Base-by-base conservation (phyloP, 768 basidiomycete genomes). In the Termitomyces heimii region DNA sequence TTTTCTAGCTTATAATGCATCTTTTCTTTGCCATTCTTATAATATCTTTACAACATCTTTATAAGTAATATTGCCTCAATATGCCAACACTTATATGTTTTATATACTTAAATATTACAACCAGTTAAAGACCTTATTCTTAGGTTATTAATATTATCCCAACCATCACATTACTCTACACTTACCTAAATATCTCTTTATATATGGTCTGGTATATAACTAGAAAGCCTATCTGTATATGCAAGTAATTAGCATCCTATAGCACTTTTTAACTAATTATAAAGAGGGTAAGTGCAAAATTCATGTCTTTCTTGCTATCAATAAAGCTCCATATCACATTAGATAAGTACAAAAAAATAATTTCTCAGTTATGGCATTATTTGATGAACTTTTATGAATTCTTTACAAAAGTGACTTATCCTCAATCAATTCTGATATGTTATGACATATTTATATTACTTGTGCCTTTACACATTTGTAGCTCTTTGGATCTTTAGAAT, bases 141-240 rank as follows among this genome's bases (percentile, higher is more conserved):
- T 66, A 0, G 59, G 63, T 16, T 57, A 60, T 8, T 37, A 53
- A 1, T 51, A 77, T 16, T 58, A 56, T 1, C 69, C 72, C 0
- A 74, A 75, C 46, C 74, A 78, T 10, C 79, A 79, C 56, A 54
- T 74, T 1, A 55, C 73, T 0, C 58, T 80, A 16, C 77, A 80
- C 60, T 56, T 77, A 14, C 56, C 60, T 0, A 55, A 67, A 5
- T 66, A 66, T 18, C 56, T 80, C 2, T 52, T 55, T 1, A 55
- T 62, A 2, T 74, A 71, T 58, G 75, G 75, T 1, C 62, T 57
- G 14, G 47, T 58, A 13, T 57, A 63, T 32, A 55, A 61, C 3
- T 63, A 60, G 57, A 63, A 65, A 62, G 54, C 56, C 0, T 66
- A 63, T 48, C 47, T 55, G 4, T 62, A 59, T 14, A 62, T 66